Conservation (phyloP, 257 asterid species). For the Solanum chmielewskii region DNA sequence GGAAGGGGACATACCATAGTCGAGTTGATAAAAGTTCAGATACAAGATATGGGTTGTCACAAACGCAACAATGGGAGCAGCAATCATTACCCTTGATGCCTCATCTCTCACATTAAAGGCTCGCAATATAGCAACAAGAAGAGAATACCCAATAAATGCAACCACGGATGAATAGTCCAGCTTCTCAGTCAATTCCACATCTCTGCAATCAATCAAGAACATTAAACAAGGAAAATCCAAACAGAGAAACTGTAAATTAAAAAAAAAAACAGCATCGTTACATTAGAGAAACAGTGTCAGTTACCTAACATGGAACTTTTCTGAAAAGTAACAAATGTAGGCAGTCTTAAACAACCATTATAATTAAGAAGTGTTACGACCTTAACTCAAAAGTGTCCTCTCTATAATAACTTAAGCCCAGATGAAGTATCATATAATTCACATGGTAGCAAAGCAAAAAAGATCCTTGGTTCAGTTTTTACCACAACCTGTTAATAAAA, state of each 20-base stretch:
- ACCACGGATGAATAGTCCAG: conserved; percentile 44
- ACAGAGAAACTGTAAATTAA: not conserved
- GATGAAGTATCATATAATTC: not conserved
- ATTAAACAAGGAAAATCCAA: not conserved
- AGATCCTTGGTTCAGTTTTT: not conserved
- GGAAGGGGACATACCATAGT: conserved; percentile 37
- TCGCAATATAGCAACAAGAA: conserved; percentile 35
- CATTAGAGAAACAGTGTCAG: not conserved
- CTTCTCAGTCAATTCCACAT: conserved; percentile 73
- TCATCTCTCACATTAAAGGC: conserved; percentile 32
- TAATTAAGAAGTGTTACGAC: not conserved
- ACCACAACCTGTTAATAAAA: not conserved
- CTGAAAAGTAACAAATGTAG: not conserved
- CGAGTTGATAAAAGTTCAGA: conserved; percentile 38
- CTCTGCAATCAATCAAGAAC: conserved; percentile 25
- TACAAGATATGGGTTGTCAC: conserved; percentile 44
- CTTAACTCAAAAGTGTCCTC: not conserved
- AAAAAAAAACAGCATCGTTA: not conserved
- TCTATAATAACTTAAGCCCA: not conserved
- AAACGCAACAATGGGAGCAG: conserved; percentile 49
- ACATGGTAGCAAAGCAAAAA: not conserved
- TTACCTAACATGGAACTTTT: not conserved
- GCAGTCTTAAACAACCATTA: not conserved
- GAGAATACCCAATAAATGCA: conserved; percentile 45
- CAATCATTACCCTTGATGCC: conserved; percentile 60